phyloP scores from a whole-genome alignment of 805 yeast species.

The Candida tibetensis region DNA sequence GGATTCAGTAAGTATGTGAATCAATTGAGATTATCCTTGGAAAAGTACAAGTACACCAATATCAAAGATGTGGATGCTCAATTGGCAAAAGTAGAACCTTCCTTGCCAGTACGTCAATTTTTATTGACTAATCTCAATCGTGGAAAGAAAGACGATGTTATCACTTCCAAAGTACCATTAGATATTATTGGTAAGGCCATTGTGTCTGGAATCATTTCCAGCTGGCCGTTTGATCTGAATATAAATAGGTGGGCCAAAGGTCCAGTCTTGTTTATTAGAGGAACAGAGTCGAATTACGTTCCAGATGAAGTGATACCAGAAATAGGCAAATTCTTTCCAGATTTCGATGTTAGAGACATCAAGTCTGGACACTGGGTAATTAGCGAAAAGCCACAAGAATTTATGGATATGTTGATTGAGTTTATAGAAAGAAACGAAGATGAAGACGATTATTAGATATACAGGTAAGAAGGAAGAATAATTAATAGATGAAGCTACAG shows the following conservation, averaged over 20 bases:
- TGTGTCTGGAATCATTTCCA: constrained; percentile 62
- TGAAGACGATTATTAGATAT: no score
- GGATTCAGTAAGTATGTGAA: constrained; percentile 67
- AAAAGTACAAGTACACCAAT: constrained; percentile 41
- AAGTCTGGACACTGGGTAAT: constrained; percentile 94
- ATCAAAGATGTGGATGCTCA: constrained; percentile 67
- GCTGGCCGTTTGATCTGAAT: constrained; percentile 69
- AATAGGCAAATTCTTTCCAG: constrained; percentile 76
- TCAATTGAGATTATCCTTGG: constrained; percentile 58
- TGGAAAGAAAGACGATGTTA: constrained; percentile 37
- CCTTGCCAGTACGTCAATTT: constrained; percentile 67
- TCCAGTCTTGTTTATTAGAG: constrained; percentile 78
- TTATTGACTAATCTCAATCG: constrained; percentile 64
- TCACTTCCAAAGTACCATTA: constrained; percentile 65
- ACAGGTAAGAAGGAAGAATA: not conserved
- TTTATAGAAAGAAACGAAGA: constrained; percentile 55
- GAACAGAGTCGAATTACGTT: constrained; percentile 69
- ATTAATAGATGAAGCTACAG: not conserved
- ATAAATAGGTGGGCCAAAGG: constrained; percentile 53
- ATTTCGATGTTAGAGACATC: constrained; percentile 67
- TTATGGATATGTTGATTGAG: constrained; percentile 57
- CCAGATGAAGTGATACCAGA: constrained; percentile 77
- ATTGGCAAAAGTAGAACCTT: constrained; percentile 60
- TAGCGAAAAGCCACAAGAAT: constrained; percentile 79
- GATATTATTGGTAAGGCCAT: constrained; percentile 64